Conservation (phyloP, 2,329 filamentous ascomycete species). For the Pseudogymnoascus sp. region DNA sequence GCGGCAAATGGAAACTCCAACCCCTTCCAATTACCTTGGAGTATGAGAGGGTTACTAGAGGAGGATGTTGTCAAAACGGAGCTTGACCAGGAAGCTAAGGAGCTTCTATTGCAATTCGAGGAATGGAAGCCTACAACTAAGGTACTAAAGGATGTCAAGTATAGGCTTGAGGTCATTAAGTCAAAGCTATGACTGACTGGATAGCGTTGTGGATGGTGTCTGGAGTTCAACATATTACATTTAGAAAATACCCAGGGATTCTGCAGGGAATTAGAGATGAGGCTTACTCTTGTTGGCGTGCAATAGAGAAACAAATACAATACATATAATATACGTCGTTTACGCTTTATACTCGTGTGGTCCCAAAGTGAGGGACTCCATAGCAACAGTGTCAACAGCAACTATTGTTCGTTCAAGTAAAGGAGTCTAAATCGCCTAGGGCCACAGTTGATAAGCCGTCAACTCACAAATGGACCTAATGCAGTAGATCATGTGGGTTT, state of each 20-base stretch:
- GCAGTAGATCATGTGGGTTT: no score
- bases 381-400: no score
- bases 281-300: background rate
- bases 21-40: constrained; percentile 89
- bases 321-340: background rate
- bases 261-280: background rate
- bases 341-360: background rate
- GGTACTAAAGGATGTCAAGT: constrained; percentile 91
- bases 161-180: constrained; percentile 80
- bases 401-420: no score
- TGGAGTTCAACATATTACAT: background rate
- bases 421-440: no score
- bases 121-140: constrained; percentile 88
- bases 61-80: constrained; percentile 85
- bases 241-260: background rate
- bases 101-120: constrained; percentile 81
- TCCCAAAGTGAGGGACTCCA: no score
- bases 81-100: constrained; percentile 65
- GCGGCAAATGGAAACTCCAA: constrained; percentile 51
- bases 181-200: constrained; percentile 55
- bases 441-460: no score
- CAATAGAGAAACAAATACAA: background rate
- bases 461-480: no score
- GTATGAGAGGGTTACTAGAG: constrained; percentile 86
- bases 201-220: background rate